Percentiles rank a stretch among this genome's conserved stretches.
These are phyloP conservation scores for Phallus indusiatus DNA, from an alignment of 768 basidiomycete species.

Conservation along the genomic window DNA sequence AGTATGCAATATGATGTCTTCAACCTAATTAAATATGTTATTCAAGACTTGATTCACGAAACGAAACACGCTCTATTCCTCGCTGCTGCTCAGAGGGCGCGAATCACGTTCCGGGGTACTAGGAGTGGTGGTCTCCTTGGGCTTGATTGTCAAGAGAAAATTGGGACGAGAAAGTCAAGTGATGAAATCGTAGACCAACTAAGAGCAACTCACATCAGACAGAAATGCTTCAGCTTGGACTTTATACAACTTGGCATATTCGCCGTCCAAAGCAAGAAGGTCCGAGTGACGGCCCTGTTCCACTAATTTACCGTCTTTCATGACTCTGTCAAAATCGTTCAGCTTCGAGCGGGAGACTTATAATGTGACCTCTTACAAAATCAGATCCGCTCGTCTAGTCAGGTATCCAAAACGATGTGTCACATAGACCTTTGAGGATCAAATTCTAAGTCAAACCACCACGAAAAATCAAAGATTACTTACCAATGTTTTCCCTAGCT, in stretches of 20 bases:
- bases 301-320: slow-evolving; percentile 33
- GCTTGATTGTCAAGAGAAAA: too few relatives aligned
- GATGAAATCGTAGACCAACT: not conserved
- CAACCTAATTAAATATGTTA: too few relatives aligned
- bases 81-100: too few relatives aligned
- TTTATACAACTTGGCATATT: slow-evolving; percentile 33
- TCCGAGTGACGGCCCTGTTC: slow-evolving; percentile 34
- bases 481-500: slow-evolving; percentile 11
- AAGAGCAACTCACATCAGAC: not conserved
- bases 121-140: too few relatives aligned
- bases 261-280: slow-evolving; percentile 27
- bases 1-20: too few relatives aligned
- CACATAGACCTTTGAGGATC: slow-evolving; percentile 19
- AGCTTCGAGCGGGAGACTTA: not conserved
- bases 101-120: too few relatives aligned
- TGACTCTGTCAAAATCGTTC: slow-evolving; percentile 25
- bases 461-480: not conserved
- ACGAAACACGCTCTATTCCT: too few relatives aligned
- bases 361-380: slow-evolving; percentile 20
- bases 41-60: too few relatives aligned
- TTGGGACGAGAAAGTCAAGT: not conserved
- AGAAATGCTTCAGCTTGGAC: slow-evolving; percentile 29
- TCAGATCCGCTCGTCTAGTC: slow-evolving; percentile 28
- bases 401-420: slow-evolving; percentile 31
- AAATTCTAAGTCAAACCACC: not conserved